Evolutionary conservation across 176 grass and related monocot genomes (phyloP).

Genomic region (Saccharum spontaneum): DNA sequence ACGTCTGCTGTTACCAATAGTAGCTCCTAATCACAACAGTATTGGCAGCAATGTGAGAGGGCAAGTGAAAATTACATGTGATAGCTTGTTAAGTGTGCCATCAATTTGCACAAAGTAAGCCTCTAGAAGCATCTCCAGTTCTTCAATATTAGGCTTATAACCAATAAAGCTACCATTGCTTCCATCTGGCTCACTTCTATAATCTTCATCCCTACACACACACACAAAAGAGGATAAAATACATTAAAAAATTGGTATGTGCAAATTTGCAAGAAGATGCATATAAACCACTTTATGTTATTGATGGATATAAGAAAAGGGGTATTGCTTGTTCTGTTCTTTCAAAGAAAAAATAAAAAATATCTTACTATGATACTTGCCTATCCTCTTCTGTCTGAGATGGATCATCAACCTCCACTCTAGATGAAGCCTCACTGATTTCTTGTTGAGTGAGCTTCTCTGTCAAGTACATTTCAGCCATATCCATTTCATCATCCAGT

Average conservation of each 20-base stretch:
- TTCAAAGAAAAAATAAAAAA: constrained; percentile 1
- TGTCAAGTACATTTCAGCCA: constrained; percentile 96
- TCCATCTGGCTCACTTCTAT: constrained; percentile 51
- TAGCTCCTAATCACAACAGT: neutral
- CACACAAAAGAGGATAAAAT: constrained; percentile 5
- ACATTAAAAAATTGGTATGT: constrained; percentile 4
- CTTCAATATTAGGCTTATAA: constrained; percentile 84
- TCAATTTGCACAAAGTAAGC: constrained; percentile 96
- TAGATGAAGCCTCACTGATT: constrained; percentile 67
- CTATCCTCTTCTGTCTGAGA: constrained; percentile 57
- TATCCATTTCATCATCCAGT: constrained; percentile 96
- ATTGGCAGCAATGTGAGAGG: neutral
- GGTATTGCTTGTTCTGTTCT: neutral
- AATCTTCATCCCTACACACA: constrained; percentile 68
- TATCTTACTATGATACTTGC: constrained; percentile 37
- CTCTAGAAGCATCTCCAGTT: constrained; percentile 91
- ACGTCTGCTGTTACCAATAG: neutral
- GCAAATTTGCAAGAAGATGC: constrained; percentile 5
- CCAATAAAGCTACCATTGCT: constrained; percentile 64
- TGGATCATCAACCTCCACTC: constrained; percentile 57
- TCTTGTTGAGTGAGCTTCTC: constrained; percentile 69
- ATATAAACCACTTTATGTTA: neutral
- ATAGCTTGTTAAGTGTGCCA: constrained; percentile 87
- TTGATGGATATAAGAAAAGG: neutral
- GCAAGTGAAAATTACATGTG: constrained; percentile 55